A percentile compares a stretch with the other conserved stretches of the same genome.
Evolutionary conservation across 2,329 filamentous ascomycete genomes (phyloP).

Genomic region (Sporothrix brunneoviolacea): DNA sequence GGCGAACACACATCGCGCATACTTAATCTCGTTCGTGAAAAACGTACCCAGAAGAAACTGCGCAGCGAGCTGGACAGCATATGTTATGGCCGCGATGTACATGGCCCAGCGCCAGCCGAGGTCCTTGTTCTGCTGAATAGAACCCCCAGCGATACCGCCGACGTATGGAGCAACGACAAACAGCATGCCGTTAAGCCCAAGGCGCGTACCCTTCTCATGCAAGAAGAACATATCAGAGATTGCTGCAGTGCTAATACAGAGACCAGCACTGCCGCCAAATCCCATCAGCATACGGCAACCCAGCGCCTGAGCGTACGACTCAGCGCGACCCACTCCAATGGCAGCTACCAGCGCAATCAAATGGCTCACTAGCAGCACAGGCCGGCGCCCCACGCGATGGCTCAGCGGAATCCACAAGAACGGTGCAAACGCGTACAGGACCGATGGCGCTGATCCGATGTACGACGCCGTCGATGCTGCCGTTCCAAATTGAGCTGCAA

Average conservation of each 20-base stretch:
- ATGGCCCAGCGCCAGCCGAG: slow-evolving; percentile 19
- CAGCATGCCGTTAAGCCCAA: slow-evolving; percentile 16
- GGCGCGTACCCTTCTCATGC: slow-evolving; percentile 16
- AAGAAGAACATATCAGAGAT: slow-evolving; percentile 19
- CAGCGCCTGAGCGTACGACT: slow-evolving; percentile 14
- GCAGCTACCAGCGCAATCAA: slow-evolving; percentile 13
- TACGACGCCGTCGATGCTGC: slow-evolving; percentile 14
- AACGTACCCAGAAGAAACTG: slow-evolving; percentile 15
- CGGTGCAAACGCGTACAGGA: slow-evolving; percentile 15
- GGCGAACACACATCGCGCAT: too few relatives aligned
- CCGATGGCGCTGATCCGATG: slow-evolving; percentile 15
- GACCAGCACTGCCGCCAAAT: slow-evolving; percentile 14
- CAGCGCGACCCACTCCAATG: slow-evolving; percentile 14
- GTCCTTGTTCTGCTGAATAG: slow-evolving; percentile 12
- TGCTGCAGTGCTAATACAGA: slow-evolving; percentile 14
- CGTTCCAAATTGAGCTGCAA: slow-evolving; percentile 11
- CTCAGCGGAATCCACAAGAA: slow-evolving; percentile 19
- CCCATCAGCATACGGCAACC: slow-evolving; percentile 17
- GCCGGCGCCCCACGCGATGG: slow-evolving; percentile 17
- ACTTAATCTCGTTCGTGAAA: too few relatives aligned
- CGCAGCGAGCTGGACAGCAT: slow-evolving; percentile 5
- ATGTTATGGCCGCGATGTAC: slow-evolving; percentile 15
- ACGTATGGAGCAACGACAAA: slow-evolving; percentile 16
- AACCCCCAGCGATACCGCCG: slow-evolving; percentile 15
- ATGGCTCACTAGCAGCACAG: slow-evolving; percentile 14